These are phyloP conservation scores for Furcasterigmium sp. DNA, from an alignment of 2,329 filamentous ascomycete species.

Conservation along the genomic window DNA sequence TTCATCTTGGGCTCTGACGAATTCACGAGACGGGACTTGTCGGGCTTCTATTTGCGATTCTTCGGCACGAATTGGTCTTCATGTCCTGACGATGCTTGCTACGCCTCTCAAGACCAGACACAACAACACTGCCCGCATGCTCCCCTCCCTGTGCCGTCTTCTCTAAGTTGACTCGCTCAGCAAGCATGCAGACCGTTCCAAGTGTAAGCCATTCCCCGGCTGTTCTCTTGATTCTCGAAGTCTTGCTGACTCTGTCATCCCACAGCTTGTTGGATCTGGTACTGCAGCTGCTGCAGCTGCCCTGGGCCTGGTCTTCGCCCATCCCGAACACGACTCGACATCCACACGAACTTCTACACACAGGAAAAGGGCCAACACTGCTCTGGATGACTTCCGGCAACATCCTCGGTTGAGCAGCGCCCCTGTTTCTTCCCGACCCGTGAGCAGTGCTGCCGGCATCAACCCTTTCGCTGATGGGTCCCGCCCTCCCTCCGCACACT, in stretches of 20 bases:
- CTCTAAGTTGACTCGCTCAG: constrained; percentile 32
- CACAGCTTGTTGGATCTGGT: constrained; percentile 55
- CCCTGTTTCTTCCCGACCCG: constrained; percentile 32
- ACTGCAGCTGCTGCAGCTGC: constrained; percentile 57
- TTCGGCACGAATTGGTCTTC: constrained; percentile 4
- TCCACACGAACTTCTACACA: constrained; percentile 13
- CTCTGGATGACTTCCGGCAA: constrained; percentile 19
- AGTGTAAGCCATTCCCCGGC: constrained; percentile 33
- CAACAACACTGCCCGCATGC: constrained; percentile 11
- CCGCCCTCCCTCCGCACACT: constrained; percentile 9
- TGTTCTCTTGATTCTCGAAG: constrained; percentile 11
- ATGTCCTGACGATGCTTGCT: constrained; percentile 15
- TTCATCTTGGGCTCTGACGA: too few relatives aligned
- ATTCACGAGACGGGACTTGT: too few relatives aligned
- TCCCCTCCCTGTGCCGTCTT: constrained; percentile 6
- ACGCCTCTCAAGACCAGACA: constrained; percentile 9
- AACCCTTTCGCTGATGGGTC: constrained; percentile 21
- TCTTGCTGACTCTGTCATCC: constrained; percentile 4
- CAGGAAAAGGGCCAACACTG: constrained; percentile 7
- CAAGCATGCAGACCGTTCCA: constrained; percentile 50
- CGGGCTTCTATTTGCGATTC: too few relatives aligned
- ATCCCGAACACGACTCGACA: constrained; percentile 35
- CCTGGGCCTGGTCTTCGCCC: constrained; percentile 54
- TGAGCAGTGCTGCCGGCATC: constrained; percentile 33
- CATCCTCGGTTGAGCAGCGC: constrained; percentile 16